A percentile compares a stretch with the other conserved stretches of the same genome.
Evolutionary conservation across 2,329 filamentous ascomycete genomes (phyloP).

Genomic region (Aspergillus quadrilineatus): DNA sequence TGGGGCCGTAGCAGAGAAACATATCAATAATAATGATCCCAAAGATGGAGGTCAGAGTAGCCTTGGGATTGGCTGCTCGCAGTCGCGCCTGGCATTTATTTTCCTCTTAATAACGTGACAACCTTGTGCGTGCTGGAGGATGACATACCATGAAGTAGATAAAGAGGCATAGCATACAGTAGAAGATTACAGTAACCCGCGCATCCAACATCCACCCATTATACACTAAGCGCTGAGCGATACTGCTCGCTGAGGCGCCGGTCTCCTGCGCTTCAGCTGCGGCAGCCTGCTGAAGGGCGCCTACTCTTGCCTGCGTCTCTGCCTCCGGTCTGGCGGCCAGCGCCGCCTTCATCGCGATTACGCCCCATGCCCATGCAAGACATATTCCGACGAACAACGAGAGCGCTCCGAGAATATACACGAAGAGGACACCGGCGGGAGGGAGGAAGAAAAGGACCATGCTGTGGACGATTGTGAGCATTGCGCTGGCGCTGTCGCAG

Average conservation of each 20-base stretch:
- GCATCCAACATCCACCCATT: conserved; percentile 51
- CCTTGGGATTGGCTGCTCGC: conserved; percentile 48
- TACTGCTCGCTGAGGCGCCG: conserved; percentile 27
- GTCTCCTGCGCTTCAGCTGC: conserved; percentile 26
- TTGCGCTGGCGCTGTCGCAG: too few relatives aligned
- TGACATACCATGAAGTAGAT: conserved; percentile 42
- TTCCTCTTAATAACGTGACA: neutral
- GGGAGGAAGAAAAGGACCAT: conserved; percentile 48
- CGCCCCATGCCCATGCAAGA: conserved; percentile 52
- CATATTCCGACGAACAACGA: conserved; percentile 50
- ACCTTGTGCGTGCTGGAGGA: neutral
- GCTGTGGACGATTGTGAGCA: conserved; percentile 12
- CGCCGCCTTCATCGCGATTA: conserved; percentile 52
- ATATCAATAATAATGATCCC: conserved; percentile 50
- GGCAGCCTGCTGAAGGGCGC: conserved; percentile 35
- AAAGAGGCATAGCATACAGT: conserved; percentile 44
- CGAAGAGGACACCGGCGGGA: conserved; percentile 47
- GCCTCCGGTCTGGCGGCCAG: conserved; percentile 42
- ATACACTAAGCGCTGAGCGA: conserved; percentile 42
- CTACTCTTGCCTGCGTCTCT: conserved; percentile 37
- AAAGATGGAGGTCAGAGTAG: conserved; percentile 48
- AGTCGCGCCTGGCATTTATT: conserved; percentile 38
- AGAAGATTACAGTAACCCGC: conserved; percentile 40
- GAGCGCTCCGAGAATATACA: conserved; percentile 46
- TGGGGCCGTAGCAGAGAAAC: conserved; percentile 46